Evolutionary conservation across 202 grass and related monocot genomes (phyloP), one percentile per base, ranked within the genome.

Genomic region (Brachypodium distachyon): DNA sequence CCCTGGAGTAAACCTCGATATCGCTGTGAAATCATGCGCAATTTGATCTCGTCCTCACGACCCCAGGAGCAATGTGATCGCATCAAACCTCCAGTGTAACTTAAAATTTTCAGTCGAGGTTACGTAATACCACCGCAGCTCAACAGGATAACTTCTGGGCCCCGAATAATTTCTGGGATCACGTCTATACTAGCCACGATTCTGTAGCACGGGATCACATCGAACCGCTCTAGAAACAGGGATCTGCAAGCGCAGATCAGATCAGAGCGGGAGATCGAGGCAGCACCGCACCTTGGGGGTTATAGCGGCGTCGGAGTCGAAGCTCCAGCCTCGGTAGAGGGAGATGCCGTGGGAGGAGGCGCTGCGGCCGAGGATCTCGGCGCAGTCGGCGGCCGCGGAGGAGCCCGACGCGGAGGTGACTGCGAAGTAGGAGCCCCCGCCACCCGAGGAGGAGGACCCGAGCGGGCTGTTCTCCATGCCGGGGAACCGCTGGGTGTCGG

Each of bases 391-490:
- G 12, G 79, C 83, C 9, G 77, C 71, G 23, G 91, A 86, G 38
- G 78, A 75, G 12, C 65, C 63, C 33, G 78, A 49, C 13, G 79
- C 39, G 23, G 82, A 79, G 49, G 86, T 70, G 23, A 84, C 69
- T 6, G 83, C 87, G 58, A 85, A 87, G 91, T 85, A 91, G 36
- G 83, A 91, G 4, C 61, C 56, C 0, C 61, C 31, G 4, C 60
- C 11, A 12, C 11, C 85, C 17, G 70, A 41, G 1, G 75, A 85
- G 1, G 93, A 97, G 73, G 93, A 94, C 0, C 89, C 89, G 34
- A 77, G 41, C 3, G 91, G 91, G 83, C 91, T 98, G 66, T 90
- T 92, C 31, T 90, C 96, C 91, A 98, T 88, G 17, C 95, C 96
- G 0, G 96, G 96, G 82, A 98, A 98, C 18, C 80, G 61, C 82